These are phyloP conservation scores for Stenocarpella maydis DNA, from an alignment of 2,329 filamentous ascomycete species.

Conservation along the genomic window DNA sequence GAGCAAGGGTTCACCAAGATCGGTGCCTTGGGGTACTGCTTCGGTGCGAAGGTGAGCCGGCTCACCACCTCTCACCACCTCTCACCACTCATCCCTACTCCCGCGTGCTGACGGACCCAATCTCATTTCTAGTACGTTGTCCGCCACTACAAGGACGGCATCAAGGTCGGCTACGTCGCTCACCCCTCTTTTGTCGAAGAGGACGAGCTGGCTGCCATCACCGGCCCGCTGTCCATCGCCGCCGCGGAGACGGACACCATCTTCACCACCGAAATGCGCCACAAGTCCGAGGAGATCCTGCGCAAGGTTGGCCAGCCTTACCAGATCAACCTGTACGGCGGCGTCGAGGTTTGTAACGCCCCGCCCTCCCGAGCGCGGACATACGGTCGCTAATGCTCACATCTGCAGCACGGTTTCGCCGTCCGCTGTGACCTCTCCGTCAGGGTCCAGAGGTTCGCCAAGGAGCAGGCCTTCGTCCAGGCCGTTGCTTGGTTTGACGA, in stretches of 20 bases:
- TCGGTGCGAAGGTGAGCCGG: conserved; percentile 70
- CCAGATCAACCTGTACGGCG: conserved; percentile 80
- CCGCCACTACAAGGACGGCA: conserved; percentile 69
- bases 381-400: background rate
- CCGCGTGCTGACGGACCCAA: background rate
- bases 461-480: conserved; percentile 83
- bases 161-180: conserved; percentile 76
- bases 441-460: conserved; percentile 70
- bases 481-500: conserved; percentile 80
- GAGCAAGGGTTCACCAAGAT: conserved; percentile 66
- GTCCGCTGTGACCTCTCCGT: conserved; percentile 71
- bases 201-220: conserved; percentile 71
- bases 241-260: conserved; percentile 71
- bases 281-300: conserved; percentile 71
- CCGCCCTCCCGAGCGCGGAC: background rate
- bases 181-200: conserved; percentile 80
- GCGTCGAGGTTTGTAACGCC: conserved; percentile 39
- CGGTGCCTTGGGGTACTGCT: conserved; percentile 76
- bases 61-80: too few relatives aligned
- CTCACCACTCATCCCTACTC: background rate
- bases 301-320: conserved; percentile 66
- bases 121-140: conserved; percentile 64
- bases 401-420: conserved; percentile 76
- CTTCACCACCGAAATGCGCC: conserved; percentile 70
- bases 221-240: conserved; percentile 73